Evolutionary conservation across 23 red algal species (phyloP), one percentile per base, ranked within the genome.

Genomic region (Gracilaria domingensis): DNA sequence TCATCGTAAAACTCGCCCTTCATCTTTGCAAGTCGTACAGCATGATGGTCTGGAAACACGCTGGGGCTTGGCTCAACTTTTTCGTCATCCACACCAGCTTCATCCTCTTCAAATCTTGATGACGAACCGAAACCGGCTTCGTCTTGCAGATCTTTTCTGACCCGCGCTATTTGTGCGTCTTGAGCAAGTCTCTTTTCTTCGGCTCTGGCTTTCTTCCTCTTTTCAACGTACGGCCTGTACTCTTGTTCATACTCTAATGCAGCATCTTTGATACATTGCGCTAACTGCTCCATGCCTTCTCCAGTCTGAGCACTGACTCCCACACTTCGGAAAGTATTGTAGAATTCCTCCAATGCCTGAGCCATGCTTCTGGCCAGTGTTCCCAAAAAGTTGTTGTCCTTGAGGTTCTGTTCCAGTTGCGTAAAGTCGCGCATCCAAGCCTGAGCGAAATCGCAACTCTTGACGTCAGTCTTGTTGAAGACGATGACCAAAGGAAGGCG

Each of bases 371-470:
- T 91, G 12, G 97, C 93, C 35, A 99, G 81, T 8, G 75, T 90
- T 25, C 84, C 86, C 44, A 93, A 79, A 55, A 93, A 99, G 50
- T 91, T 91, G 39, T 92, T 81, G 57, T 93, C 85, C 79, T 91
- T 76, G 24, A 99, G 25, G 12, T 80, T 89, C 11, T 83, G 85
- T n/a, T 96, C 94, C 75, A 99, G 92, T 12, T 72, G 47, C 55
- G 94, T 94, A 79, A 93, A 99, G 81, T 99, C 97, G 16, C 69
- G 62, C 93, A 99, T 95, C 97, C 97, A 99, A 49, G 47, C 79
- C 80, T 93, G 77, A 18, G 91, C 88, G 45, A 91, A 85, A 2
- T 87, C 61, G 49, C 84, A 91, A 40, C 72, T 82, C 67, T 85
- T 70, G 13, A 81, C 95, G 77, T 99, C 97, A 24, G 76, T 85